Evolutionary conservation across 352 stramenopile genomes (phyloP).

Genomic region (Phytopythium ostracodes): DNA sequence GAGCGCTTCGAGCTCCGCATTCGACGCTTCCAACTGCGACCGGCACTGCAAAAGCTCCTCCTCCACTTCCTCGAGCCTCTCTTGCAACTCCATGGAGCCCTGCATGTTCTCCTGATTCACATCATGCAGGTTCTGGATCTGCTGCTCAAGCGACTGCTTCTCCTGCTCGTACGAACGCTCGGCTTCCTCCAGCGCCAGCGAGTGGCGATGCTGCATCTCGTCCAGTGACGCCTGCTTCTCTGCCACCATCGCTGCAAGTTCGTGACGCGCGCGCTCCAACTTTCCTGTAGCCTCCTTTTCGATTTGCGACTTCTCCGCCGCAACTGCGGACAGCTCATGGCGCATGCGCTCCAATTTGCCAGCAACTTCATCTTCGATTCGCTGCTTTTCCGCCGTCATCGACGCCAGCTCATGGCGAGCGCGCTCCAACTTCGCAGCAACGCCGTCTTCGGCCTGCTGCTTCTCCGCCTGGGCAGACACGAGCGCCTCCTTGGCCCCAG

Average conservation of each 20-base stretch:
- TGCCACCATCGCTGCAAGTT: slow-evolving; percentile 18
- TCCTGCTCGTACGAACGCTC: slow-evolving; percentile 12
- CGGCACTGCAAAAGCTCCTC: slow-evolving; percentile 35
- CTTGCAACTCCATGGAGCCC: slow-evolving; percentile 44
- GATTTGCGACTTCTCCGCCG: slow-evolving; percentile 20
- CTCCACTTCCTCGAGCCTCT: slow-evolving; percentile 50
- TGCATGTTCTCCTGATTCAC: slow-evolving; percentile 58
- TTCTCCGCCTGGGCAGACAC: slow-evolving; percentile 4
- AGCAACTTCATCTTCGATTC: slow-evolving; percentile 3
- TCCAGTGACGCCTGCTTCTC: slow-evolving; percentile 17
- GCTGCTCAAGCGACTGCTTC: slow-evolving; percentile 42
- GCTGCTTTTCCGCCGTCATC: slow-evolving; percentile 14
- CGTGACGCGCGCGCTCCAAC: slow-evolving; percentile 19
- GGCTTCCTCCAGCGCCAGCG: slow-evolving; percentile 20
- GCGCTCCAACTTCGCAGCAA: background rate
- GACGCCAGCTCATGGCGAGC: slow-evolving; percentile 37
- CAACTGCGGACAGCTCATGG: slow-evolving; percentile 35
- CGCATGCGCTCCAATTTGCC: slow-evolving; percentile 13
- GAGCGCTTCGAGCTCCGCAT: slow-evolving; percentile 20
- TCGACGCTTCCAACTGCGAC: slow-evolving; percentile 22
- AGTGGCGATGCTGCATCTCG: slow-evolving; percentile 24
- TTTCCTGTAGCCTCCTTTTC: slow-evolving; percentile 23
- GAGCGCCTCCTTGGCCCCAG: slow-evolving; percentile 9
- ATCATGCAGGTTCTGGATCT: slow-evolving; percentile 64
- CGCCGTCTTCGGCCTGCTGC: slow-evolving; percentile 8